Percentiles rank a stretch among this genome's conserved stretches.
Conservation (phyloP, 2,329 filamentous ascomycete genomes). For the Chaetomium sp. region DNA sequence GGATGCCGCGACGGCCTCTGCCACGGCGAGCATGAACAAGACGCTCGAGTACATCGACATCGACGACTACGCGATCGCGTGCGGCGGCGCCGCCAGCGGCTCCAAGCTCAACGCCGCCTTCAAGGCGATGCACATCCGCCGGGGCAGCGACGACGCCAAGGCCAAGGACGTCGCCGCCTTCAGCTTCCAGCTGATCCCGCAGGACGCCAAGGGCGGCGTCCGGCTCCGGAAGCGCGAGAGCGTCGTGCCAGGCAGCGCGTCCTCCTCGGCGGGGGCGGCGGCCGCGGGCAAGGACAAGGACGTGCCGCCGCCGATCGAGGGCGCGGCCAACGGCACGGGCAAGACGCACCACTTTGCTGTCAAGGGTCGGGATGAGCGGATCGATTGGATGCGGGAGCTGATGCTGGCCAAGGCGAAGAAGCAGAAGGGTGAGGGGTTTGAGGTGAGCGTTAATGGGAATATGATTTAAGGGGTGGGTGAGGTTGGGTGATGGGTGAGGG, state of each 20-base stretch:
- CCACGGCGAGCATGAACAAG: conserved; percentile 52
- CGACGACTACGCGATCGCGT: conserved; percentile 85
- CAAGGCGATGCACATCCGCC: conserved; percentile 71
- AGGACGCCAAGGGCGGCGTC: conserved; percentile 57
- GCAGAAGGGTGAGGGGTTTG: conserved; percentile 81
- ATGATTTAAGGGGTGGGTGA: conserved; percentile 57
- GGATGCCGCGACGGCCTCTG: conserved; percentile 43
- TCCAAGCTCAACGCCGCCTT: conserved; percentile 87
- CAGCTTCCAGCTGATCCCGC: conserved; percentile 82
- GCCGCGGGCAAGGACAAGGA: conserved; percentile 11
- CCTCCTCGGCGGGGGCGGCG: conserved; percentile 22
- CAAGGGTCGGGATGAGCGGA: conserved; percentile 80
- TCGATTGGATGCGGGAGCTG: conserved; percentile 95
- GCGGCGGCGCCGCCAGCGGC: conserved; percentile 71
- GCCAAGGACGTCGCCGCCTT: conserved; percentile 65
- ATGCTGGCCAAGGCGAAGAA: conserved; percentile 88
- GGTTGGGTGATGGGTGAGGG: not conserved
- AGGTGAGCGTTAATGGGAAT: conserved; percentile 79
- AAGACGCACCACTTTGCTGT: conserved; percentile 97
- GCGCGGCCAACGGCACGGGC: conserved; percentile 60
- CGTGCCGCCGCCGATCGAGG: conserved; percentile 38
- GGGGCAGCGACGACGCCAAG: conserved; percentile 54
- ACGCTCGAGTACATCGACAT: conserved; percentile 82
- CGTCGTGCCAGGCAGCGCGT: conserved; percentile 40
- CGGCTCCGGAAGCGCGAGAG: conserved; percentile 57